Base-by-base conservation (phyloP, 2,329 filamentous ascomycete species). In the Rhytidhysteron rufulum region DNA sequence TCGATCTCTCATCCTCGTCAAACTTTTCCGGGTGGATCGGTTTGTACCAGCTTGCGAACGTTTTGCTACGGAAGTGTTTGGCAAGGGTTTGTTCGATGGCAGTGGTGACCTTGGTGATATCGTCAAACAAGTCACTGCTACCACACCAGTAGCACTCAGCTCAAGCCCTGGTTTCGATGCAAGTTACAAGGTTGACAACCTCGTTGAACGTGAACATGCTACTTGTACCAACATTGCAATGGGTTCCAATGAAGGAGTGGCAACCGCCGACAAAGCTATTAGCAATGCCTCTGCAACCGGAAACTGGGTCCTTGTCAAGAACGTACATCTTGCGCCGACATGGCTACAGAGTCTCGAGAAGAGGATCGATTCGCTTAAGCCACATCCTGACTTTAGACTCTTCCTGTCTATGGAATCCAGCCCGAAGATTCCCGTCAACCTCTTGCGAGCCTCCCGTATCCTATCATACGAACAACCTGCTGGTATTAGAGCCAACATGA, bases 391-490 rank as follows among this genome's bases (percentile, higher is more conserved):
- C 62, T 98, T 98, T 78, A 80, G 93, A 34, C 74, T 98, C 21
- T 98, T 98, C 80, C 71, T 98, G 45, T 96, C 91, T 0, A 98
- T 98, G 93, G 93, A 98, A 68, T 87, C 88, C 2, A 96, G 88
- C 57, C 88, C 82, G 38, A 96, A 93, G 78, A 98, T 98, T 53
- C 91, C 94, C 0, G 91, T 97, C 63, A 97, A 97, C 60, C 70
- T 98, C 21, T 80, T 98, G 37, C 85, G 93, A 35, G 91, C 93
- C 18, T 96, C 90, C 41, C 83, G 93, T 41, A 88, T 98, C 10
- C 76, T 98, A 47, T 95, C 96, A 80, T 97, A 95, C 69, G 93
- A 98, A 71, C 94, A 98, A 66, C 93, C 94, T 9, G 94, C 93
- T 2, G 93, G 93, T 68, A 87, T 98, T 24, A 80, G 88, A 45